Percentiles rank a stretch among this genome's conserved stretches.
Evolutionary conservation across 2,329 filamentous ascomycete genomes (phyloP).

Genomic region (Cladosporium austrohemisphaericum): DNA sequence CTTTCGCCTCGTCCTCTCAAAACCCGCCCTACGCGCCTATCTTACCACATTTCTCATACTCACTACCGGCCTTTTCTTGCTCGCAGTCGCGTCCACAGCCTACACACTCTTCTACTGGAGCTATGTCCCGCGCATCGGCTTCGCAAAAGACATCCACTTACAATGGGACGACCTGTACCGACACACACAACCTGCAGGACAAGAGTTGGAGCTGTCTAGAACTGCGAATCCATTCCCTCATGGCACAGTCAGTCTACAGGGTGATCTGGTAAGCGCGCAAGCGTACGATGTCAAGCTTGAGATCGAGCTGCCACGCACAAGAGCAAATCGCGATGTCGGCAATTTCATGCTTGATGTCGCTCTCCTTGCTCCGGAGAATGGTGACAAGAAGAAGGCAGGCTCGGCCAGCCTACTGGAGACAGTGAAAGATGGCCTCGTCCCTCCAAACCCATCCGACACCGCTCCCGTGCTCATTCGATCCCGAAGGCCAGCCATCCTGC

Average conservation of each 20-base stretch:
- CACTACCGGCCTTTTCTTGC: constrained; percentile 51
- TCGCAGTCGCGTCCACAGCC: constrained; percentile 56
- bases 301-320: constrained; percentile 73
- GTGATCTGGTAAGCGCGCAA: constrained; percentile 64
- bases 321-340: constrained; percentile 68
- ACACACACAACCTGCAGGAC: background rate
- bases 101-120: constrained; percentile 66
- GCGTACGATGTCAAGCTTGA: constrained; percentile 78
- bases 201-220: background rate
- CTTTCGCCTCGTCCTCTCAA: constrained; percentile 55
- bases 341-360: constrained; percentile 93
- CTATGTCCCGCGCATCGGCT: constrained; percentile 63
- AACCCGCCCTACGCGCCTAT: constrained; percentile 61
- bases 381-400: constrained; percentile 2
- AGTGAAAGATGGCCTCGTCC: constrained; percentile 12
- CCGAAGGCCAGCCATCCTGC: constrained; percentile 71
- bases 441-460: constrained; percentile 9
- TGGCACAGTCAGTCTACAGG: constrained; percentile 47
- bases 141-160: constrained; percentile 60
- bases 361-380: constrained; percentile 48
- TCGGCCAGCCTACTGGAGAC: background rate
- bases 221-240: constrained; percentile 40
- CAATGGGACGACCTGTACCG: constrained; percentile 56
- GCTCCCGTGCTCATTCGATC: constrained; percentile 41
- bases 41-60: constrained; percentile 56